A percentile compares a stretch with the other conserved stretches of the same genome.
Conservation (phyloP, 2,329 filamentous ascomycete species). For the Aspergillus fijiensis region DNA sequence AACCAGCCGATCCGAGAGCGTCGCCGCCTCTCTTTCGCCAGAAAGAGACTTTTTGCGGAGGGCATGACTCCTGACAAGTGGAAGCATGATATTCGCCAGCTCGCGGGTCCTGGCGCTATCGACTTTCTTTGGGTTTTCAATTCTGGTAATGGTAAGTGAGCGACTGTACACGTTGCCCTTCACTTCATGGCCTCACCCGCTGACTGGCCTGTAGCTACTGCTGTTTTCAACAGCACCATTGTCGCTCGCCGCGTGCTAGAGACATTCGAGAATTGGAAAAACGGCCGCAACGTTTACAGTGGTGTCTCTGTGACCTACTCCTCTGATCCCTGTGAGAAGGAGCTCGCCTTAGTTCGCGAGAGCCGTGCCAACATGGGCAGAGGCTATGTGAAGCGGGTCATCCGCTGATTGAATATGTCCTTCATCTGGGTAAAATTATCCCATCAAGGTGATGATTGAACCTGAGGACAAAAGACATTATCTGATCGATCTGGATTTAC, state of each 20-base stretch:
- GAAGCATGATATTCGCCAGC: constrained; percentile 34
- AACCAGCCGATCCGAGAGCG: constrained; percentile 37
- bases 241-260: constrained; percentile 37
- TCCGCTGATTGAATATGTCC: constrained; percentile 10
- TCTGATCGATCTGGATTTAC: neutral
- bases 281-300: constrained; percentile 29
- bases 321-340: constrained; percentile 43
- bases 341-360: constrained; percentile 31
- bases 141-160: constrained; percentile 42
- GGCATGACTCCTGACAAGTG: constrained; percentile 35
- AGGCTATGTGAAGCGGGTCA: constrained; percentile 17
- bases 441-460: neutral
- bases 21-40: constrained; percentile 43
- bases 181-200: neutral
- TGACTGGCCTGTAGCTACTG: constrained; percentile 33
- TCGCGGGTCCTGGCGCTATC: constrained; percentile 37
- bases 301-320: constrained; percentile 39
- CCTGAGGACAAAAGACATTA: neutral
- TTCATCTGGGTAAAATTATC: neutral
- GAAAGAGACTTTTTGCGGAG: constrained; percentile 39
- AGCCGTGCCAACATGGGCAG: constrained; percentile 18
- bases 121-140: constrained; percentile 46
- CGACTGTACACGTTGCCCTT: too few relatives aligned
- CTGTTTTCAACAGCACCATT: constrained; percentile 40
- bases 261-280: constrained; percentile 32